Conservation (phyloP, 2,329 filamentous ascomycete species). For the Colletotrichum sp. region DNA sequence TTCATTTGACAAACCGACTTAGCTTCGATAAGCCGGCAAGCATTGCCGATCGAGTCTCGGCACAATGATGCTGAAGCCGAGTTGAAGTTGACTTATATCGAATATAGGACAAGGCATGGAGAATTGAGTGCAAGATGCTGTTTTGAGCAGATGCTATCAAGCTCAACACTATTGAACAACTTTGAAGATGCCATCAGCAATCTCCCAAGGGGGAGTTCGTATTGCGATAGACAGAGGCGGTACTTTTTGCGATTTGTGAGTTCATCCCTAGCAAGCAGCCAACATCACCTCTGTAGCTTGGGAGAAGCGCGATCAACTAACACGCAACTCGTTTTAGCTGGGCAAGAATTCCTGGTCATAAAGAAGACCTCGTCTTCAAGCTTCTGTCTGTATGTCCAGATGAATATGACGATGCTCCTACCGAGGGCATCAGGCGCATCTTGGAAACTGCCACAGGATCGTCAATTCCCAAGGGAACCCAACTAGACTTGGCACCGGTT, state of each 20-base stretch:
- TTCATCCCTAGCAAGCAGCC: not conserved
- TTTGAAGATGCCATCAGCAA: not conserved
- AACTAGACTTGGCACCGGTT: constrained; percentile 37
- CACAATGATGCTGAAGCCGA: not conserved
- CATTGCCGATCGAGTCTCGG: not conserved
- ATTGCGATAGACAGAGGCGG: not conserved
- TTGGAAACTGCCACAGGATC: constrained; percentile 33
- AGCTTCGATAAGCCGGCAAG: not conserved
- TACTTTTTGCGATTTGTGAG: not conserved
- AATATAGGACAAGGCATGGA: not conserved
- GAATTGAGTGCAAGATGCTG: not conserved
- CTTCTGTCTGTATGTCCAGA: constrained; percentile 72
- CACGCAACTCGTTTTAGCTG: not conserved
- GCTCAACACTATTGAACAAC: not conserved
- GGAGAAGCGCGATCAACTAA: accelerated
- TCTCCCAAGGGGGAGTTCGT: not conserved
- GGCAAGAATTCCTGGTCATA: constrained; percentile 57
- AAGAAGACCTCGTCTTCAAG: constrained; percentile 70
- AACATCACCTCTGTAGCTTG: not conserved
- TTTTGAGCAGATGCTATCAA: not conserved
- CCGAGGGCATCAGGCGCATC: constrained; percentile 69
- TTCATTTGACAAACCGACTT: not conserved
- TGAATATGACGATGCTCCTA: constrained; percentile 75
- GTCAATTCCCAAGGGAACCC: constrained; percentile 1
- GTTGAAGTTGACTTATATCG: not conserved